Evolutionary conservation across 371 early-diverging fungal species (phyloP).

Genomic region (Mucor racemosus): DNA sequence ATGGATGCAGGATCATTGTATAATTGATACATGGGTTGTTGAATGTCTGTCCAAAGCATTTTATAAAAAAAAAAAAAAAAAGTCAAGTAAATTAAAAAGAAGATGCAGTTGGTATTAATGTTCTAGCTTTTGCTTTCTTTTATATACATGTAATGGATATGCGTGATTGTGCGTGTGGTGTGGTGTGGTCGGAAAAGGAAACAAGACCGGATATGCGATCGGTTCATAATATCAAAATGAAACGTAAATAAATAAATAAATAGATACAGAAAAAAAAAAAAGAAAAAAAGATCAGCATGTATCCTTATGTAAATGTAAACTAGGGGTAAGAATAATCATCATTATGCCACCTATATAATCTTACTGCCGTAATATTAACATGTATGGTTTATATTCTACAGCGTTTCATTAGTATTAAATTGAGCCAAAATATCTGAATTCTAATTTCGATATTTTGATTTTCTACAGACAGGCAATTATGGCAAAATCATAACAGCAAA

Average conservation of each 20-base stretch:
- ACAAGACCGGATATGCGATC: slow-evolving; percentile 18
- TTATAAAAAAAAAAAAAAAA: not conserved
- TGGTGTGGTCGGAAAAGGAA: slow-evolving; percentile 9
- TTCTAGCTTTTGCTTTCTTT: not conserved
- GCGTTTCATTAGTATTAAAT: not conserved
- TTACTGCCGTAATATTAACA: not conserved
- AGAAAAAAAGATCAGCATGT: not conserved
- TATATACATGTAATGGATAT: not conserved
- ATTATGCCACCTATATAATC: slow-evolving; percentile 4
- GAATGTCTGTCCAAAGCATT: slow-evolving; percentile 25
- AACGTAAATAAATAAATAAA: not conserved
- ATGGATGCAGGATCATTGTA: not conserved
- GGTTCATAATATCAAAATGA: slow-evolving; percentile 9
- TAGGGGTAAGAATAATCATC: not conserved
- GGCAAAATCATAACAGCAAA: not conserved
- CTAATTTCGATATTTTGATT: not conserved
- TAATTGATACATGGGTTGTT: slow-evolving; percentile 13
- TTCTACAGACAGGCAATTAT: not conserved
- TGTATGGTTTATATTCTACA: no score
- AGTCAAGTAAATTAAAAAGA: not conserved
- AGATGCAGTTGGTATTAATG: no score
- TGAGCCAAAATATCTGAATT: not conserved
- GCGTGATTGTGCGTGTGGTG: not conserved
- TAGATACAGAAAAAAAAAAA: not conserved
- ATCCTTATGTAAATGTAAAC: slow-evolving; percentile 3